Evolutionary conservation across 1,139 yeast species (phyloP), one percentile per base, ranked within the genome.

Genomic region (Meyerozyma carpophila): DNA sequence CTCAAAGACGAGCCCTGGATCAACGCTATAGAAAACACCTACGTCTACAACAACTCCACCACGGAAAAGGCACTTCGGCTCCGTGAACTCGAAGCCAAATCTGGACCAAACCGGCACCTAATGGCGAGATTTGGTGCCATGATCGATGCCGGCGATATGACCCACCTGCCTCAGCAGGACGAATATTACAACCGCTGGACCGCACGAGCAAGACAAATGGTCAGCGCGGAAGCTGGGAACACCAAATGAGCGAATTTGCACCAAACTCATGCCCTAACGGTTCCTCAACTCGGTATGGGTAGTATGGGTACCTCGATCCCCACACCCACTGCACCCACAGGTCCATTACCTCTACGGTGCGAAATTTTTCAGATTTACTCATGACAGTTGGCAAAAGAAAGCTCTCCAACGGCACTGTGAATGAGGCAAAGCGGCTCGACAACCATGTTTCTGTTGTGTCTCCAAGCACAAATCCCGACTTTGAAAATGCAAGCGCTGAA

Each of bases 1-100:
- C 67, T 82, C 41, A 69, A 70, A 39, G 76, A 75, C 42, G 80
- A 77, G 48, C 67, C 73, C 28, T 83, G 90, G 90, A 64, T 70
- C 10, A 50, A 56, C 8, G 71, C 71, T 14, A 51, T 81, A 21
- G 81, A 78, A 50, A 57, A 61, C 36, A 59, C 57, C 41, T 73
- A 63, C 48, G 63, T 68, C 53, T 63, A 59, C 51, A 68, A 69
- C n/a, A 57, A 50, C 42, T 56, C 56, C 41, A 50, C 50, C 39
- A 58, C 59, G 21, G 58, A 56, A 10, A 55, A 54, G 38, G 55
- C 55, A n/a, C 41, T 47, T 25, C 50, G 47, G 21, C 28, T 21
- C 20, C 44, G 53, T 26, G 76, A 72, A 48, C 49, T 54, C 11
- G 54, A 49, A 13, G 71, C 64, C 16, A 59, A 62, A 48, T 49